Conservation (phyloP, 495 filamentous ascomycete species). For the Penicillium pancosmium region DNA sequence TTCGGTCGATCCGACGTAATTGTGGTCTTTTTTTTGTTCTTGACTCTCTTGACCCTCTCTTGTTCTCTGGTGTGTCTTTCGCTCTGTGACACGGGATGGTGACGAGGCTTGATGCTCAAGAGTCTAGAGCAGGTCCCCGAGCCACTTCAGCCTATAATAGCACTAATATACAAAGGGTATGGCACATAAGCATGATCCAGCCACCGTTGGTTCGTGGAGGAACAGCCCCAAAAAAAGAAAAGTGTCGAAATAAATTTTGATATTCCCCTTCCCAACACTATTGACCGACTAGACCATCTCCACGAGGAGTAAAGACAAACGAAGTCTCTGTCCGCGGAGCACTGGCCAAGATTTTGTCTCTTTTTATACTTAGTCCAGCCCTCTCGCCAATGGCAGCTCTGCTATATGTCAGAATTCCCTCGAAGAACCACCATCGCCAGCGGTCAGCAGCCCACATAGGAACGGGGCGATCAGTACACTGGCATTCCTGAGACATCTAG, state of each 20-base stretch:
- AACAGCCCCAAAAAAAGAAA: background rate
- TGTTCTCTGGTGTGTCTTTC: background rate
- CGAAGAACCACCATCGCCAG: background rate
- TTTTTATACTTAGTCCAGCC: background rate
- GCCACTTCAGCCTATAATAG: conserved; percentile 9
- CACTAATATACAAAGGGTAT: conserved; percentile 6
- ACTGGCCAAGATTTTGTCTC: background rate
- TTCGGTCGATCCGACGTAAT: conserved; percentile 7
- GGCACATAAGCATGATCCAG: conserved; percentile 15
- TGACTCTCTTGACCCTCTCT: background rate
- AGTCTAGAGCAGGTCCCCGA: conserved; percentile 7
- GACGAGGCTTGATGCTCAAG: conserved; percentile 9
- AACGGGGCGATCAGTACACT: background rate
- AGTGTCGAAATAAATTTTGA: background rate
- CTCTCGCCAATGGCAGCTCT: background rate
- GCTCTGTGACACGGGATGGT: background rate
- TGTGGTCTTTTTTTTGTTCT: background rate
- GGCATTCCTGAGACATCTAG: background rate
- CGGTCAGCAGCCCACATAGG: background rate
- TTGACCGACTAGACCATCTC: background rate
- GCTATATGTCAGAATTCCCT: background rate
- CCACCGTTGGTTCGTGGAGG: conserved; percentile 8
- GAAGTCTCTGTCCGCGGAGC: background rate
- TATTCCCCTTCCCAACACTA: background rate
- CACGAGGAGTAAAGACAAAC: background rate